phyloP scores from a whole-genome alignment of 306 rosid species.

The Dryas octopetala region DNA sequence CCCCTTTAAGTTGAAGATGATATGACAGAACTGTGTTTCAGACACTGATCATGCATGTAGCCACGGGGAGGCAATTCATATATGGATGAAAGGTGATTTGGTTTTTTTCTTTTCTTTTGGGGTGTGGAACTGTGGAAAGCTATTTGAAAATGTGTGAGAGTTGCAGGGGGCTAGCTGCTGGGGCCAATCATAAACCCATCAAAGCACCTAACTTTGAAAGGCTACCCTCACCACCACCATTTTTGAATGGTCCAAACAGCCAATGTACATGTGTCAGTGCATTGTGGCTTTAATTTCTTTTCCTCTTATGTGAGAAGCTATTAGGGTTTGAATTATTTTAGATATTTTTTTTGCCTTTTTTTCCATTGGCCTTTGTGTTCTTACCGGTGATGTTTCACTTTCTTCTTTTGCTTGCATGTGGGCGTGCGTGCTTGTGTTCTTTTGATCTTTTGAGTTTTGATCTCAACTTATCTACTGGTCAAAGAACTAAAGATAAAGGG shows the following conservation, averaged over 20 bases:
- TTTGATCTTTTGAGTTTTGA: conserved; percentile 1
- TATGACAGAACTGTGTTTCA: conserved; percentile 8
- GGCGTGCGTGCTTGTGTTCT: conserved; percentile 8
- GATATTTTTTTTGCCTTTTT: not conserved
- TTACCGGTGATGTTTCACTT: not conserved
- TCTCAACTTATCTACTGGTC: conserved; percentile 5
- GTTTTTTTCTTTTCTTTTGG: not conserved
- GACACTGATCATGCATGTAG: not conserved
- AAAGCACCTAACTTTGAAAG: conserved; percentile 2
- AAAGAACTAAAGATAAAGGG: conserved; percentile 13
- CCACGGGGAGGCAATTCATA: conserved; percentile 3
- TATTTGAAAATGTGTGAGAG: not conserved
- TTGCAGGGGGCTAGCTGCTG: not conserved
- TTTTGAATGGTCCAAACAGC: conserved; percentile 1
- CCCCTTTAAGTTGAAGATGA: not conserved
- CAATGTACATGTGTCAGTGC: not conserved
- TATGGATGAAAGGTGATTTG: conserved; percentile 5
- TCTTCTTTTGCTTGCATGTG: conserved; percentile 15
- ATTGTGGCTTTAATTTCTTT: not conserved
- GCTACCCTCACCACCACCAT: not conserved
- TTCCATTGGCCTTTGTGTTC: not conserved
- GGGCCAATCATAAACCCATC: conserved; percentile 16
- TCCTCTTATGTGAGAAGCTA: not conserved
- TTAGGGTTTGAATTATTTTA: not conserved
- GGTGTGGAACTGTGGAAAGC: not conserved